Conservation (phyloP, 495 filamentous ascomycete species). For the Xylaria sp. region DNA sequence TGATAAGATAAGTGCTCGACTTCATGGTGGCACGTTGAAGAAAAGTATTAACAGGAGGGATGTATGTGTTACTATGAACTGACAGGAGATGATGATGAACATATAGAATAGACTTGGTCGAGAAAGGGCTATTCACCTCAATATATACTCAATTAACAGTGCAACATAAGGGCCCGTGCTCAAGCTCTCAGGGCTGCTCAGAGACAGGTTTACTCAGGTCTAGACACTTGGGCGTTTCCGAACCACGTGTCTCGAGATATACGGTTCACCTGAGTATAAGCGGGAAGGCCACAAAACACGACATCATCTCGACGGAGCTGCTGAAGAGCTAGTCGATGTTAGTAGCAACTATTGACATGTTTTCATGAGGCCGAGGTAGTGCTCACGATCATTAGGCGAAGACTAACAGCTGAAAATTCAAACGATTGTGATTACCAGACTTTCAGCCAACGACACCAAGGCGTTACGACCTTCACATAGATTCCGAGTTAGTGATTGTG, state of each 20-base stretch:
- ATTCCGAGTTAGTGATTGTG: not conserved
- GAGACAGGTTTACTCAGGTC: not conserved
- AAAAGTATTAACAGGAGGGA: not conserved
- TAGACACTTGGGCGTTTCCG: not conserved
- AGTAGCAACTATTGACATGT: not conserved
- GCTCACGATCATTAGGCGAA: not conserved
- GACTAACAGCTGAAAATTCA: not conserved
- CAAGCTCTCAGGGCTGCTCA: not conserved
- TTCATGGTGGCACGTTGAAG: conserved; percentile 24
- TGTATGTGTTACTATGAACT: conserved; percentile 1
- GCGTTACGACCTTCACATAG: not conserved
- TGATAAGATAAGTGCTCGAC: conserved; percentile 16
- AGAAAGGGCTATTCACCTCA: not conserved
- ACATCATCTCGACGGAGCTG: not conserved
- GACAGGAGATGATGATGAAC: not conserved
- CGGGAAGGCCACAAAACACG: not conserved
- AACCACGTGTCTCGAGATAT: conserved; percentile 11
- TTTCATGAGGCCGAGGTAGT: not conserved
- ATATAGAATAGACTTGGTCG: not conserved
- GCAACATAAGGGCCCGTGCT: not conserved
- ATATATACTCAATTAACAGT: not conserved
- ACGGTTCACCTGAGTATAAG: not conserved
- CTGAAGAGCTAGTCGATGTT: not conserved
- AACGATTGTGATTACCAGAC: not conserved
- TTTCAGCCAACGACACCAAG: not conserved